These are phyloP conservation scores for Paramecium octaurelia DNA, from an alignment of 73 alveolate species.

Conservation along the genomic window DNA sequence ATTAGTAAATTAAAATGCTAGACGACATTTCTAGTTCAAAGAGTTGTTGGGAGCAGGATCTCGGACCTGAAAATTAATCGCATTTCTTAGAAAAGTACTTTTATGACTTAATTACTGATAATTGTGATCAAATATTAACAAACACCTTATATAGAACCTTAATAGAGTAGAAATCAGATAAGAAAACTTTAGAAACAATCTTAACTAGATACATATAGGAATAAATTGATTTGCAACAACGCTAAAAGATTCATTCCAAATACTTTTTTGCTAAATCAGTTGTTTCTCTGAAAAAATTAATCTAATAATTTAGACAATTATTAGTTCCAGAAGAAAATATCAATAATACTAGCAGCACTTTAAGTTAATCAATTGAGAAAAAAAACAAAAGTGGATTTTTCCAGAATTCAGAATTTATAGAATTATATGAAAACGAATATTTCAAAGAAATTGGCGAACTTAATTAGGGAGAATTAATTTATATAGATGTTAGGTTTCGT, in stretches of 20 bases:
- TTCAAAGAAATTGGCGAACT: not conserved
- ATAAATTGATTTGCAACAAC: not conserved
- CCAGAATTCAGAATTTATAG: not conserved
- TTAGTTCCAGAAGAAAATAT: not conserved
- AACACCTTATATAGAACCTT: not conserved
- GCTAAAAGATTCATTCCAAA: conserved; percentile 10
- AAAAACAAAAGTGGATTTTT: not conserved
- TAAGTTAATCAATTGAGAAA: not conserved
- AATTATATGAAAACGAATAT: not conserved
- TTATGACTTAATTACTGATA: not conserved
- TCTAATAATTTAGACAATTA: not conserved
- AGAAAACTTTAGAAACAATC: not conserved
- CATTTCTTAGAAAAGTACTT: not conserved
- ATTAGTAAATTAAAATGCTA: not conserved
- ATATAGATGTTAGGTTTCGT: not conserved
- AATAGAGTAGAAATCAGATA: not conserved
- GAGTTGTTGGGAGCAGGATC: not conserved
- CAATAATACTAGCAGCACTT: not conserved
- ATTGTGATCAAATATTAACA: not conserved
- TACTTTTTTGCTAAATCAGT: not conserved
- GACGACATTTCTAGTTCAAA: not conserved
- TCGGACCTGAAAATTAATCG: not conserved
- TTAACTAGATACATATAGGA: not conserved
- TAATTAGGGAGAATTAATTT: not conserved
- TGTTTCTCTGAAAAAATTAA: not conserved